Base-by-base conservation (phyloP, 164 flowering plant genomes). In the Kingdonia uniflora region DNA sequence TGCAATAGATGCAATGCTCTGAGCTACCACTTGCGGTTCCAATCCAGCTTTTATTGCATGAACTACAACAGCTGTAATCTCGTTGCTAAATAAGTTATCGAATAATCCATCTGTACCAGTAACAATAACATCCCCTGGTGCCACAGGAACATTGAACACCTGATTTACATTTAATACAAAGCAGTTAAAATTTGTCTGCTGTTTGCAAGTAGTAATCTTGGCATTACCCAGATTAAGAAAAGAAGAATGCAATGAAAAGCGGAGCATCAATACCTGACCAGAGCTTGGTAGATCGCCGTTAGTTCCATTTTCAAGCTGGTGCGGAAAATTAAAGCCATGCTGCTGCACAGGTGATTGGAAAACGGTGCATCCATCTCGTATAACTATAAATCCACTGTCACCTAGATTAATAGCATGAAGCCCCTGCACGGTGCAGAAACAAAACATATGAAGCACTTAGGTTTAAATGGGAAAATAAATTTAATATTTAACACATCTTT, bases 351-450 rank as follows among this genome's bases (percentile, higher is more conserved):
- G 90, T 54, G 95, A 82, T 46, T 75, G 73, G 60, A 85, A 87
- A 39, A 83, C 60, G 1, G 81, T 83, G 51, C 74, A 69, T 60
- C 96, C 96, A 60, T 83, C 94, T 55, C 96, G 80, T 15, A 87
- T 79, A 56, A 87, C 94, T 56, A 82, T 61, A 64, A 87, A 87
- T 25, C 96, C 96, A 70, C 96, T 85, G 60, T 87, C 96, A n/a
- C 95, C 96, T 21, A 87, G 55, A 68, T 87, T 87, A 58, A 87
- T 62, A 19, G 96, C 90, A 65, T 75, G 76, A 19, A 87, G 69
- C 46, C 81, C 82, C 90, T 82, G 80, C 51, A 57, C 14, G n/a
- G n/a, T n/a, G 12, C 19, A 64, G 22, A 64, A 54, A 21, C 42
- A 44, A 26, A 37, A 46, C 15, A 16, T 6, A 29, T 21, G 3